Conservation (phyloP, 2,329 filamentous ascomycete species). For the Pseudocercospora ulei region DNA sequence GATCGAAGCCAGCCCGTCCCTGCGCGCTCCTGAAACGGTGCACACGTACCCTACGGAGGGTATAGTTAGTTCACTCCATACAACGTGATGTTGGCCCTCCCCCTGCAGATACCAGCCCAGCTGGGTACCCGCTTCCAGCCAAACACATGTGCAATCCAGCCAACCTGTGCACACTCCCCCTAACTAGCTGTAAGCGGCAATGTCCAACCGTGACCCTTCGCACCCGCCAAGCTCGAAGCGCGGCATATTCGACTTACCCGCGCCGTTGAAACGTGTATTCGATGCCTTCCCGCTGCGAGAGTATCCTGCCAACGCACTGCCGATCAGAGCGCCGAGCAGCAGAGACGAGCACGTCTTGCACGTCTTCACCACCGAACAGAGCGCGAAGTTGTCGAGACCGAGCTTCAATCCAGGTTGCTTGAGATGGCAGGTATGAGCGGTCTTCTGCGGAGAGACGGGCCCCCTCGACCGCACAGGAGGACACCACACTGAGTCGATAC, state of each 20-base stretch:
- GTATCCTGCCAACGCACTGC: conserved; percentile 66
- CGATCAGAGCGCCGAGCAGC: conserved; percentile 48
- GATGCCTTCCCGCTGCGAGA: conserved; percentile 69
- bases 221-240: conserved; percentile 2
- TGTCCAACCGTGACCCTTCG: conserved; percentile 3
- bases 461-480: background rate
- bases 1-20: too few relatives aligned
- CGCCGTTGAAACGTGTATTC: conserved; percentile 72
- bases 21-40: too few relatives aligned
- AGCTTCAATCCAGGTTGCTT: conserved; percentile 89
- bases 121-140: too few relatives aligned
- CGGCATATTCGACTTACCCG: conserved; percentile 51
- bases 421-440: conserved; percentile 75
- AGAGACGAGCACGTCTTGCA: conserved; percentile 54
- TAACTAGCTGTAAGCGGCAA: too few relatives aligned
- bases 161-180: background rate
- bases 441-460: background rate
- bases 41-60: too few relatives aligned
- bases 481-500: background rate
- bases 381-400: conserved; percentile 52
- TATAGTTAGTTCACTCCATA: too few relatives aligned
- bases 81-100: too few relatives aligned
- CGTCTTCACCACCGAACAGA: conserved; percentile 61
- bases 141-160: background rate
- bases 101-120: too few relatives aligned